These are phyloP conservation scores for Knoxia roxburghii DNA, from an alignment of 257 asterid genomes.

Conservation along the genomic window DNA sequence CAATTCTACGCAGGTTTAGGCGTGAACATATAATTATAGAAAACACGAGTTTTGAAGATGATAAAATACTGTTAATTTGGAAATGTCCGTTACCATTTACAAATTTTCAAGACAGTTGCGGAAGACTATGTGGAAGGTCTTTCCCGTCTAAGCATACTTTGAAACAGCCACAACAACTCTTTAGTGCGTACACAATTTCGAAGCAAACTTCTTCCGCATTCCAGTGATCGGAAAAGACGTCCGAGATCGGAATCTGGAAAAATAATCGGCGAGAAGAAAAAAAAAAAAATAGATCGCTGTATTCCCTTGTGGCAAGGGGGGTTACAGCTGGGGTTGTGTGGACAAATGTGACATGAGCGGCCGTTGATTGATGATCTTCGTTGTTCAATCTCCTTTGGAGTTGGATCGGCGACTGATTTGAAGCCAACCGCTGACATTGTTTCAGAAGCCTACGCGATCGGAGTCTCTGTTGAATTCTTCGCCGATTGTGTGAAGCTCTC, in stretches of 20 bases:
- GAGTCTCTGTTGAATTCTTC: conserved; percentile 58
- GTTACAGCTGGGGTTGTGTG: background rate
- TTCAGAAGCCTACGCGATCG: conserved; percentile 44
- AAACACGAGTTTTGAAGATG: background rate
- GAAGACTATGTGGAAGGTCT: conserved; percentile 5
- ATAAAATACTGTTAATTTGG: background rate
- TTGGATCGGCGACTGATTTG: conserved; percentile 34
- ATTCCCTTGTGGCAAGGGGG: background rate
- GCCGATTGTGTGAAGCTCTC: conserved; percentile 23
- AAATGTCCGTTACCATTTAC: conserved; percentile 16
- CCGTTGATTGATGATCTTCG: conserved; percentile 24
- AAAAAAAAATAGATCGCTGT: conserved; percentile 2
- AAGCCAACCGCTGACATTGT: conserved; percentile 41
- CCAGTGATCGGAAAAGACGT: background rate
- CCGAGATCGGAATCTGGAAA: conserved; percentile 6
- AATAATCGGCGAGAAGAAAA: background rate
- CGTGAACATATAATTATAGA: background rate
- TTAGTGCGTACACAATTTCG: background rate
- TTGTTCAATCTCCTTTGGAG: conserved; percentile 12
- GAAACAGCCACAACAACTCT: background rate
- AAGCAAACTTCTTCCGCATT: background rate
- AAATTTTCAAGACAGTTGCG: conserved; percentile 3
- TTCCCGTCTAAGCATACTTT: conserved; percentile 2
- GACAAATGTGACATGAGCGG: background rate
- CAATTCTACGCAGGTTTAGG: background rate